Conservation (phyloP, 306 rosid genomes). For the Casuarina equisetifolia region DNA sequence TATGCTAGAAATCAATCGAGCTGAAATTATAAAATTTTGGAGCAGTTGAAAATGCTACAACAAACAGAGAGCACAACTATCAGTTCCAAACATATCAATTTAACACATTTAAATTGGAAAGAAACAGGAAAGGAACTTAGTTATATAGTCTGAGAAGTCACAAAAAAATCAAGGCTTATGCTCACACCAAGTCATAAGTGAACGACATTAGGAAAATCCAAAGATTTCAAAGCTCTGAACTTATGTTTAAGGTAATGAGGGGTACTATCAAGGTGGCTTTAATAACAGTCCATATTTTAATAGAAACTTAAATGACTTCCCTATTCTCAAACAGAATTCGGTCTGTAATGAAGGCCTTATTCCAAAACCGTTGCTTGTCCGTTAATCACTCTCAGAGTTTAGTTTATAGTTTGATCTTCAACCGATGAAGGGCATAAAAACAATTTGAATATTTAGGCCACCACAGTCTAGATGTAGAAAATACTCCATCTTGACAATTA, state of each 20-base stretch:
- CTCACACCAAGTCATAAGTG: neutral
- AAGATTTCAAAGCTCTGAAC: neutral
- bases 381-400: neutral
- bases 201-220: neutral
- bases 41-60: neutral
- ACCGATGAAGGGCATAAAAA: neutral
- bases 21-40: neutral
- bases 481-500: neutral
- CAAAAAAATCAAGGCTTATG: neutral
- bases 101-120: neutral
- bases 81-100: neutral
- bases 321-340: neutral
- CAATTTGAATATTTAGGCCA: neutral
- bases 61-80: neutral
- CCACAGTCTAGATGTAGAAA: neutral
- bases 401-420: neutral
- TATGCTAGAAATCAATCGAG: neutral
- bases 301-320: neutral
- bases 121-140: neutral
- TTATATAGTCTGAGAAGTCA: neutral
- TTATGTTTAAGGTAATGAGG: neutral
- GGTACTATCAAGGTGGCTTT: neutral
- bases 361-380: neutral
- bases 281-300: neutral
- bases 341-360: neutral